phyloP scores from a whole-genome alignment of 495 filamentous ascomycete genomes.

The Neurospora sp. region DNA sequence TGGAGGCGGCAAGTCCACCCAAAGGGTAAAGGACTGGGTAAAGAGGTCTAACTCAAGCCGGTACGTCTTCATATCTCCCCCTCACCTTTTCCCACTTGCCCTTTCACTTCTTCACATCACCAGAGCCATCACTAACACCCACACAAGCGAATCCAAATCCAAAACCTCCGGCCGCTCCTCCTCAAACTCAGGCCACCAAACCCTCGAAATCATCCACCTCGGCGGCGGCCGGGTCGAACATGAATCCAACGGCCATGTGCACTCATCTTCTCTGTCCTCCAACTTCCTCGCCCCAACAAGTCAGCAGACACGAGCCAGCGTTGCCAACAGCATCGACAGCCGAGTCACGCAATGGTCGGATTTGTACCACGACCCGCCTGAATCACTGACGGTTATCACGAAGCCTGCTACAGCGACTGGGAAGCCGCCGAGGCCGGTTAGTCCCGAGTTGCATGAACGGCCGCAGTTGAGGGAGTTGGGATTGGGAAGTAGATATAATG shows the following conservation, averaged over 20 bases:
- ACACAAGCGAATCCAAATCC: neutral
- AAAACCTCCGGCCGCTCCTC: neutral
- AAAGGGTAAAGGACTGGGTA: slow-evolving; percentile 18
- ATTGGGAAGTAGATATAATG: neutral
- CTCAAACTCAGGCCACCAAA: slow-evolving; percentile 3
- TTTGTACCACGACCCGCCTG: slow-evolving; percentile 10
- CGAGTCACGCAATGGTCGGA: slow-evolving; percentile 28
- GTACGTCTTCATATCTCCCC: slow-evolving; percentile 2
- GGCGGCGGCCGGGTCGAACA: slow-evolving; percentile 18
- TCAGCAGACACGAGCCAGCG: neutral
- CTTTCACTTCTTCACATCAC: too few species aligned
- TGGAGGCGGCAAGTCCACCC: slow-evolving; percentile 9
- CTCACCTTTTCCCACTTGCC: neutral
- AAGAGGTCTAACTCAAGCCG: slow-evolving; percentile 18
- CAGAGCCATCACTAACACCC: neutral
- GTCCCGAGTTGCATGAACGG: neutral
- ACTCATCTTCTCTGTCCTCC: neutral
- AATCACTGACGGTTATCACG: neutral
- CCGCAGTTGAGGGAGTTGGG: neutral
- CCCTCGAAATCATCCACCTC: slow-evolving; percentile 21
- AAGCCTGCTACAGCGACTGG: neutral
- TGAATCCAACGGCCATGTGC: neutral
- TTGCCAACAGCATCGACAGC: slow-evolving; percentile 12
- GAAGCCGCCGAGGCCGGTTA: neutral
- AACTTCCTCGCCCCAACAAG: neutral